These are phyloP conservation scores for Puccinia hordei DNA, from an alignment of 1,284 basidiomycete species.

Conservation along the genomic window DNA sequence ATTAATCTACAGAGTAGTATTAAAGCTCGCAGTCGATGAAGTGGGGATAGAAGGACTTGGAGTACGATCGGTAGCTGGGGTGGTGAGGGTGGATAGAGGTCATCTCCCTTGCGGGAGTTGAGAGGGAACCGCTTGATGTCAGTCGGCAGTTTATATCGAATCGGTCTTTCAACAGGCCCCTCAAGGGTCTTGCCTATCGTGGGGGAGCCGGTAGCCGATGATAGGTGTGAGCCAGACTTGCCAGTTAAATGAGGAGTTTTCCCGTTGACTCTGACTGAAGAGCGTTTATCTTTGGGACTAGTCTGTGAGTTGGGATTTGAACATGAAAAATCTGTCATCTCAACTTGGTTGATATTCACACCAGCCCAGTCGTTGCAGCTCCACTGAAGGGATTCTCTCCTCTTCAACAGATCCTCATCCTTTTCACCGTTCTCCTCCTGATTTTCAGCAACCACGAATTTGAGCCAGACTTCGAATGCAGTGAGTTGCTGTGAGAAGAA, in stretches of 20 bases:
- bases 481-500: constrained; percentile 50
- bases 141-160: constrained; percentile 44
- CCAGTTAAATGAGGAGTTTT: constrained; percentile 4
- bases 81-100: constrained; percentile 47
- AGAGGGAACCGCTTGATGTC: constrained; percentile 45
- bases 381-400: constrained; percentile 37
- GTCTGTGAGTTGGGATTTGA: background rate
- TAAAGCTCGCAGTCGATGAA: constrained; percentile 46
- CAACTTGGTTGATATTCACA: constrained; percentile 41
- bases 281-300: constrained; percentile 4
- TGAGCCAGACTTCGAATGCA: constrained; percentile 50
- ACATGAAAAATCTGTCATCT: constrained; percentile 44
- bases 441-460: constrained; percentile 38
- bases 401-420: constrained; percentile 30
- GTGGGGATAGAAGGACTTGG: constrained; percentile 48
- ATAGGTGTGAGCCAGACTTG: background rate
- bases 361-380: constrained; percentile 47
- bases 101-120: constrained; percentile 35
- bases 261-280: background rate
- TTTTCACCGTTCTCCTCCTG: constrained; percentile 41
- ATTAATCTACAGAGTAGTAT: constrained; percentile 48
- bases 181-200: background rate
- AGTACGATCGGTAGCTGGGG: constrained; percentile 51
- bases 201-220: constrained; percentile 13
- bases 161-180: constrained; percentile 10